A percentile compares a stretch with the other conserved stretches of the same genome.
phyloP scores from a whole-genome alignment of 768 basidiomycete genomes.

The Symmetrospora coprosmae region DNA sequence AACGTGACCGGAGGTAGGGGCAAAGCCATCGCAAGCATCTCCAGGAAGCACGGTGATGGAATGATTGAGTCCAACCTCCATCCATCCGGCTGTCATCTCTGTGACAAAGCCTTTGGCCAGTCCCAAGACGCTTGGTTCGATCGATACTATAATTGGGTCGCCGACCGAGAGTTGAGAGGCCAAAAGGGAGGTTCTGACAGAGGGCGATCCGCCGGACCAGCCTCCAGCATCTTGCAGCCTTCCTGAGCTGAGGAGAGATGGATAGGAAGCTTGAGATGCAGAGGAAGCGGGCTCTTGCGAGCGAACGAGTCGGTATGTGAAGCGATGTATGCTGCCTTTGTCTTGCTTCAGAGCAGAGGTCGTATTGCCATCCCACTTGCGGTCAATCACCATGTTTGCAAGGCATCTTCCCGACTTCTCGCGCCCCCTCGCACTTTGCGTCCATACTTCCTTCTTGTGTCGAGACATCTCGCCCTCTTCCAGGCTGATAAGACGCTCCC shows the following conservation, averaged over 20 bases:
- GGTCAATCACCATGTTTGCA: conserved; percentile 59
- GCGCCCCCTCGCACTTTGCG: conserved; percentile 62
- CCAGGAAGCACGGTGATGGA: conserved; percentile 28
- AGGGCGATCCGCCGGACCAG: no score
- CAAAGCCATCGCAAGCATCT: conserved; percentile 27
- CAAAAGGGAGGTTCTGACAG: conserved; percentile 43
- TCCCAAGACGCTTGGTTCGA: conserved; percentile 62
- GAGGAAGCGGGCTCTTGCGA: not conserved
- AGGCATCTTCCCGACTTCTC: conserved; percentile 70
- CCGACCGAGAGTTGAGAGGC: conserved; percentile 64
- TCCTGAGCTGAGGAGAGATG: conserved; percentile 20
- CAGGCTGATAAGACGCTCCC: conserved; percentile 69
- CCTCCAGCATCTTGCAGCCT: no score
- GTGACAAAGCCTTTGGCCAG: conserved; percentile 71
- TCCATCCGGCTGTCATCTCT: conserved; percentile 49
- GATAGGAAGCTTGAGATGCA: conserved; percentile 20
- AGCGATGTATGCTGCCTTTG: conserved; percentile 51
- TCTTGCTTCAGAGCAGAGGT: not conserved
- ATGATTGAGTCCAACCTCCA: conserved; percentile 73
- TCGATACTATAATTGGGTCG: conserved; percentile 73
- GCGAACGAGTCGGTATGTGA: conserved; percentile 57
- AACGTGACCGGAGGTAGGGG: conserved; percentile 33
- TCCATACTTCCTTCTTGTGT: conserved; percentile 88
- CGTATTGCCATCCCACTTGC: conserved; percentile 31
- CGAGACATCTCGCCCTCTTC: conserved; percentile 77